These are phyloP conservation scores for Pueraria montana DNA, from an alignment of 306 rosid genomes.

Conservation along the genomic window DNA sequence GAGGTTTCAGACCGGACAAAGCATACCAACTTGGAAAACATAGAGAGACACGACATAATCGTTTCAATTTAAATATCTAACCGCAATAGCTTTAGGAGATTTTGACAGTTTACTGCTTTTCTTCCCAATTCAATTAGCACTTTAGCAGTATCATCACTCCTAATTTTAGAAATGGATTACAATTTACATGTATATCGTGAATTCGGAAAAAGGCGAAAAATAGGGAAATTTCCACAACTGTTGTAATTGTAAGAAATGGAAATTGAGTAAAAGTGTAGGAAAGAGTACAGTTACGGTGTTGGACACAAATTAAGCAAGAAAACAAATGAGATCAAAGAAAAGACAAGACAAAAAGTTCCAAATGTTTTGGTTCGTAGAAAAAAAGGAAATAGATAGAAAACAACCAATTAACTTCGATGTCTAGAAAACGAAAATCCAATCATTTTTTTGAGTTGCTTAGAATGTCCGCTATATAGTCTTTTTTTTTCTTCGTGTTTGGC, in stretches of 20 bases:
- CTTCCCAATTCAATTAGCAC: background rate
- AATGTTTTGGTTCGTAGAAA: background rate
- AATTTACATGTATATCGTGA: conserved; percentile 28
- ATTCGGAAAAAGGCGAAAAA: conserved; percentile 24
- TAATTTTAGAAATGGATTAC: conserved; percentile 15
- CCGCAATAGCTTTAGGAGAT: conserved; percentile 23
- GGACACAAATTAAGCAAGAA: conserved; percentile 13
- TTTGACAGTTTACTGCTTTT: conserved; percentile 29
- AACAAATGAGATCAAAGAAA: conserved; percentile 8
- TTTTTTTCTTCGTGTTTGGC: background rate
- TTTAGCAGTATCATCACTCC: background rate
- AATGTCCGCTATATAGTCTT: background rate
- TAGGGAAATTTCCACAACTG: background rate
- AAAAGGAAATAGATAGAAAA: background rate
- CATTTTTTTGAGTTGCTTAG: conserved; percentile 29
- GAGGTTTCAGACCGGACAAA: conserved; percentile 15
- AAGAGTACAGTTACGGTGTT: background rate
- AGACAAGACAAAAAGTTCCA: conserved; percentile 29
- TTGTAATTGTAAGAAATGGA: background rate
- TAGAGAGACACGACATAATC: conserved; percentile 22
- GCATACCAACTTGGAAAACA: conserved; percentile 27
- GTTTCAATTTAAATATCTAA: conserved; percentile 12
- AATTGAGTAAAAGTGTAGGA: conserved; percentile 9
- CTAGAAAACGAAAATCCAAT: conserved; percentile 20
- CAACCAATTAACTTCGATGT: background rate